phyloP scores from a whole-genome alignment of 2,329 filamentous ascomycete genomes.

The Aspergillus piperis region DNA sequence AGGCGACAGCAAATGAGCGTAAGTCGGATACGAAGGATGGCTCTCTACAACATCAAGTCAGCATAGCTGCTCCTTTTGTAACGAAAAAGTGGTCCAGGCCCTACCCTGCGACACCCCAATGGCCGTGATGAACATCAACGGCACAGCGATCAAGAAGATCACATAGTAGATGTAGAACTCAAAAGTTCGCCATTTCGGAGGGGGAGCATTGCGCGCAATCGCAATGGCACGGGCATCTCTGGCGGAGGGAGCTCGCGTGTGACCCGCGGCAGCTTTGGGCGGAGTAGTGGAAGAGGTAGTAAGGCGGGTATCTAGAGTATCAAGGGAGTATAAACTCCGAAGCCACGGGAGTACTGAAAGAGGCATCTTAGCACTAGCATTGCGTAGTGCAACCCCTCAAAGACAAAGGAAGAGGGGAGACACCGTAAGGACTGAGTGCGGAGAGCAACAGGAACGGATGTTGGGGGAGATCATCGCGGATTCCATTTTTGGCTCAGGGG shows the following conservation, averaged over 20 bases:
- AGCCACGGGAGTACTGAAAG: conserved; percentile 47
- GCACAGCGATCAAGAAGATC: conserved; percentile 66
- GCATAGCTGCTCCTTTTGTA: conserved; percentile 6
- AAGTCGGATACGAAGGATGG: conserved; percentile 78
- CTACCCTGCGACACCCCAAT: conserved; percentile 81
- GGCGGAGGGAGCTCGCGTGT: conserved; percentile 47
- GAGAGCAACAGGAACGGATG: conserved; percentile 8
- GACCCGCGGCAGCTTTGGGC: conserved; percentile 59
- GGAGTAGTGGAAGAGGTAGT: conserved; percentile 69
- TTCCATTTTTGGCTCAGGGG: conserved; percentile 24
- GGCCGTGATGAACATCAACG: conserved; percentile 88
- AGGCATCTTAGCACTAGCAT: conserved; percentile 47
- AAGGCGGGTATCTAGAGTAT: conserved; percentile 72
- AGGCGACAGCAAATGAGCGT: conserved; percentile 66
- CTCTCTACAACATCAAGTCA: conserved; percentile 57
- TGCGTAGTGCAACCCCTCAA: conserved; percentile 18
- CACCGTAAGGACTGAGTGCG: conserved; percentile 10
- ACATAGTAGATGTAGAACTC: conserved; percentile 85
- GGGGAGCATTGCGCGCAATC: conserved; percentile 52
- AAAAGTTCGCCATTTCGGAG: conserved; percentile 78
- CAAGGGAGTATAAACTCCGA: conserved; percentile 61
- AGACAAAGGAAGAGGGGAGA: conserved; percentile 14
- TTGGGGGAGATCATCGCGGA: conserved; percentile 9
- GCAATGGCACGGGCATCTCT: conserved; percentile 42
- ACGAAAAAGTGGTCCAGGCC: conserved; percentile 34